phyloP scores from a whole-genome alignment of 805 yeast species.

The Saitoella complicata region DNA sequence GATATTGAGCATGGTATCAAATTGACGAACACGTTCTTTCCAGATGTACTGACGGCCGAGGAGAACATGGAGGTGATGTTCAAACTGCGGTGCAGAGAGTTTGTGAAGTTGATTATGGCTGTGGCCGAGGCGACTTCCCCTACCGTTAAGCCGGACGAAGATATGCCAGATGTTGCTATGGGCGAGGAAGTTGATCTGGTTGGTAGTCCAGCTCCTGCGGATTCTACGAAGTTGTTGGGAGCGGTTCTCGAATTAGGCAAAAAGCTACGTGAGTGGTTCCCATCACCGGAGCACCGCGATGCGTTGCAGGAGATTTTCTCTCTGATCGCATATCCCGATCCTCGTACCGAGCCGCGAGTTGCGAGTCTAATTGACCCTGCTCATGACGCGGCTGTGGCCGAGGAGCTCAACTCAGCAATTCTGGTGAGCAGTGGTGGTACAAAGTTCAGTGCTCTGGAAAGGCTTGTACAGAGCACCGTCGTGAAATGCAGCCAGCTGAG shows the following conservation, averaged over 20 bases:
- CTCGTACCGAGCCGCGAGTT: slow-evolving; percentile 21
- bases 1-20: slow-evolving; percentile 30
- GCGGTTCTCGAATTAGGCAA: slow-evolving; percentile 29
- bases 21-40: slow-evolving; percentile 25
- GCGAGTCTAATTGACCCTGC: slow-evolving; percentile 24
- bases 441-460: slow-evolving; percentile 29
- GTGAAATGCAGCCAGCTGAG: too few species aligned
- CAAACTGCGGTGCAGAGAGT: slow-evolving; percentile 28
- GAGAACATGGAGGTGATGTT: slow-evolving; percentile 24
- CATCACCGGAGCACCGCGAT: slow-evolving; percentile 22
- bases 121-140: too few species aligned
- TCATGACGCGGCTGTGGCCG: slow-evolving; percentile 26
- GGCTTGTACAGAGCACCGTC: slow-evolving; percentile 20
- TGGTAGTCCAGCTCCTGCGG: background rate
- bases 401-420: slow-evolving; percentile 29
- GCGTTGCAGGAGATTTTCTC: slow-evolving; percentile 33
- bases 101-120: slow-evolving; percentile 24
- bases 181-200: slow-evolving; percentile 1
- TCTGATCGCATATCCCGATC: slow-evolving; percentile 37
- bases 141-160: slow-evolving; percentile 4
- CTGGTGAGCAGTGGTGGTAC: slow-evolving; percentile 29
- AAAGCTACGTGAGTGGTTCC: slow-evolving; percentile 21
- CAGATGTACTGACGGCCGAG: slow-evolving; percentile 20
- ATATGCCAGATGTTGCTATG: slow-evolving; percentile 6
- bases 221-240: slow-evolving; percentile 13